Evolutionary conservation across 2,329 filamentous ascomycete genomes (phyloP).

Genomic region (Hymenoscyphus infarciens): DNA sequence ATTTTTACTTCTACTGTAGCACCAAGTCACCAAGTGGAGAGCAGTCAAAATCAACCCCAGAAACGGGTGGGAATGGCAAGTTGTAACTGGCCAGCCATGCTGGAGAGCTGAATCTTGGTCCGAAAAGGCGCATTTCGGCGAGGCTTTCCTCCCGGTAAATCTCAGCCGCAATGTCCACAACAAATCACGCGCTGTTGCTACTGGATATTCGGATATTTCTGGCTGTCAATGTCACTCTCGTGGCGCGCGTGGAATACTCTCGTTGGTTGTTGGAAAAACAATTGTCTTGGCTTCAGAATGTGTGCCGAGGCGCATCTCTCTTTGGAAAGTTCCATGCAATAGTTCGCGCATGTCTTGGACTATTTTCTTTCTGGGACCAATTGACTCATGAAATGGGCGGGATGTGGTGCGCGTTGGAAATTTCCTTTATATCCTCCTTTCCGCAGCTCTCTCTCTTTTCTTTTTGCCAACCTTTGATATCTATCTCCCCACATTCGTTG

Average conservation of each 20-base stretch:
- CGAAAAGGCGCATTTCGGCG: not conserved
- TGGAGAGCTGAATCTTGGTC: not conserved
- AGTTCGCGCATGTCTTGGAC: not conserved
- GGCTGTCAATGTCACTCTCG: constrained; percentile 1
- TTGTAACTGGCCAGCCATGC: not conserved
- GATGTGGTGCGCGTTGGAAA: not conserved
- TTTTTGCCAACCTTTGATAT: not conserved
- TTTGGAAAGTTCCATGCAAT: constrained; percentile 7
- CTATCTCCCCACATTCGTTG: not conserved
- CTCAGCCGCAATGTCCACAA: not conserved
- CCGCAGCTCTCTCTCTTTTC: not conserved
- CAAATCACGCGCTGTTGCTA: not conserved
- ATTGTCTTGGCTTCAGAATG: constrained; percentile 7
- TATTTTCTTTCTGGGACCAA: not conserved
- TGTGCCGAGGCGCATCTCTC: constrained; percentile 3
- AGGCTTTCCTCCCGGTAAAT: not conserved
- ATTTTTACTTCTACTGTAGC: too few species aligned
- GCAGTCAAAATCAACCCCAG: not conserved
- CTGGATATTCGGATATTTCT: not conserved
- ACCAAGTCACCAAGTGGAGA: too few species aligned
- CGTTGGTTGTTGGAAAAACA: constrained; percentile 1
- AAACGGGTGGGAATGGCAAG: not conserved
- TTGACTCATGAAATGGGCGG: not conserved
- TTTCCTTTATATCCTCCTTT: constrained; percentile 4
- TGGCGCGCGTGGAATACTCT: not conserved